phyloP scores from a whole-genome alignment of 495 filamentous ascomycete species.

The Bathelium albidoporum region DNA sequence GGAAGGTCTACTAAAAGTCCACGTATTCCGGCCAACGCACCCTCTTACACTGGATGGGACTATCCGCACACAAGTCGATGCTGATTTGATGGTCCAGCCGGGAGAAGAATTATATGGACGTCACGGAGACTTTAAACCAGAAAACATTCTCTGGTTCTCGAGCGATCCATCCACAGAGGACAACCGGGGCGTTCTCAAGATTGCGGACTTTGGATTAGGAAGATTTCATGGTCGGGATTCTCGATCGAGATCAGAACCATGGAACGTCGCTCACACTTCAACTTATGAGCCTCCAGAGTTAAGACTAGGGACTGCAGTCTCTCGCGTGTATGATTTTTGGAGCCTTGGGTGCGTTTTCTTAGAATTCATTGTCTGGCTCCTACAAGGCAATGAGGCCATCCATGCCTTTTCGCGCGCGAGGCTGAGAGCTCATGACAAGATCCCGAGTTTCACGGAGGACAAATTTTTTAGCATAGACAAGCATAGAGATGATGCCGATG shows the following conservation, averaged over 20 bases:
- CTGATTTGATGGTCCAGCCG: not conserved
- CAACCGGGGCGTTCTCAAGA: conserved; percentile 13
- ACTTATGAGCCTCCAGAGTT: conserved; percentile 15
- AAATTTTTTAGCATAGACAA: not conserved
- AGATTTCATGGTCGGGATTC: conserved; percentile 15
- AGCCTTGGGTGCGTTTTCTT: conserved; percentile 15
- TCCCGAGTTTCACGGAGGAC: not conserved
- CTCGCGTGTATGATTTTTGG: conserved; percentile 17
- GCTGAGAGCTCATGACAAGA: not conserved
- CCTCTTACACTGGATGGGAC: not conserved
- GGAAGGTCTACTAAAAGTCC: conserved; percentile 4
- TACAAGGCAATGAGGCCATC: conserved; percentile 3
- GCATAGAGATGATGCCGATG: not conserved
- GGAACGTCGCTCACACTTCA: not conserved
- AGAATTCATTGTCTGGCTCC: conserved; percentile 18
- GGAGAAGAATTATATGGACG: conserved; percentile 3
- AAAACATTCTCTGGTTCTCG: conserved; percentile 30
- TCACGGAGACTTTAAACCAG: conserved; percentile 28
- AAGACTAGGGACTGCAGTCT: conserved; percentile 4
- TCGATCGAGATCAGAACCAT: conserved; percentile 6
- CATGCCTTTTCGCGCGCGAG: not conserved
- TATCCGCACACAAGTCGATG: not conserved
- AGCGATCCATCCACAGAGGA: conserved; percentile 2
- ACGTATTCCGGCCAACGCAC: not conserved
- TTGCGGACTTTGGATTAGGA: conserved; percentile 20